Base-by-base conservation (phyloP, 257 asterid genomes). In the Ophiorrhiza pumila region DNA sequence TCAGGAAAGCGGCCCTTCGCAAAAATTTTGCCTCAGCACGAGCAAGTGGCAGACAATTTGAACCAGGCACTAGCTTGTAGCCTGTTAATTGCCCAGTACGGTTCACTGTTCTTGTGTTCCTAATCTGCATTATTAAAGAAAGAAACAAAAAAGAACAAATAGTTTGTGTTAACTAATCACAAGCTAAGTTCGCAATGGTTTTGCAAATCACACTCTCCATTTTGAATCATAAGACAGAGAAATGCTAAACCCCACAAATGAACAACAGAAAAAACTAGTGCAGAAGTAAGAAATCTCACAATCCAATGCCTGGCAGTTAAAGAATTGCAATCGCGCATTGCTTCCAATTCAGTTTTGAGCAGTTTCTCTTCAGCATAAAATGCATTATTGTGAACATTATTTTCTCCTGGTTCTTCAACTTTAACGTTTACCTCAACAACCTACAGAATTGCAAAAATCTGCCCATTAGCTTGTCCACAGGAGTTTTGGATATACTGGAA, bases 51-150 rank as follows among this genome's bases (percentile, higher is more conserved):
- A 85, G 79, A 80, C 97, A 93, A 71, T 93, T 92, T 45, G 98
- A 87, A 82, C 98, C 96, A 69, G 97, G 98, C 56, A 92, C 96
- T 68, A 92, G 77, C 77, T 88, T 90, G 84, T 87, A 92, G 75
- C 98, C 96, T 14, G 96, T 92, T 73, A 87, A 79, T 60, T 92
- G 96, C 65, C 98, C 98, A 27, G 88, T 87, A 69, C 96, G 84
- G 69, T 92, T 92, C 71, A 84, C 98, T 1, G 91, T 85, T 78
- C 98, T 86, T 27, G 98, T 90, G 80, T 92, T 92, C 81, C 93
- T 83, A 74, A 90, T 71, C 98, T 92, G 84, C 71, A 80, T 60
- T 22, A 49, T 73, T 20, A 64, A 71, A 75, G 15, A 57, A 63
- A 27, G 34, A 46, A 58, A 2, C 37, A 12, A 67, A 45, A 29